Conservation (phyloP, 495 filamentous ascomycete species). For the Cercophora sp. region DNA sequence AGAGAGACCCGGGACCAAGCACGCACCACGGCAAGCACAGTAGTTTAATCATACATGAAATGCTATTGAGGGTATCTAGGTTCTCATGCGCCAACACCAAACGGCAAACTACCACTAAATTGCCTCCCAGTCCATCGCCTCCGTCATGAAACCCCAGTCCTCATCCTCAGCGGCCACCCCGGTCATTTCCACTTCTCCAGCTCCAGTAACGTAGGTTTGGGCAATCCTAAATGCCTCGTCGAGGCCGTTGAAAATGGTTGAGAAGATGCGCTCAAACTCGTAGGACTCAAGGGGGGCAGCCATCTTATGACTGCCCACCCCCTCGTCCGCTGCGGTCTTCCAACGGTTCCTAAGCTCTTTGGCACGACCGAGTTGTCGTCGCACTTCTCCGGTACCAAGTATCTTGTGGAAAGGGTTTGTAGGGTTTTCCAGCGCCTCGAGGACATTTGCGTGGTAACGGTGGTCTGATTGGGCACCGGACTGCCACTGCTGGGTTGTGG, state of each 20-base stretch:
- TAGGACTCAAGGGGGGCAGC: slow-evolving; percentile 47
- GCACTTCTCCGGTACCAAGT: slow-evolving; percentile 46
- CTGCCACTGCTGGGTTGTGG: too few relatives aligned
- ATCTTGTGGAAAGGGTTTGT: slow-evolving; percentile 48
- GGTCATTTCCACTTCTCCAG: slow-evolving; percentile 10
- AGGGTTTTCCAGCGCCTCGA: slow-evolving; percentile 48
- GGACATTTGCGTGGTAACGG: slow-evolving; percentile 61
- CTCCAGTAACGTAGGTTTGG: slow-evolving; percentile 19
- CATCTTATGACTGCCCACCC: slow-evolving; percentile 32
- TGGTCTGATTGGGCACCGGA: slow-evolving; percentile 28
- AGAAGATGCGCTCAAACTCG: slow-evolving; percentile 53
- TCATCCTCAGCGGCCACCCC: slow-evolving; percentile 26
- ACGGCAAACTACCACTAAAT: too few relatives aligned
- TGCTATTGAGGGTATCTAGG: too few relatives aligned
- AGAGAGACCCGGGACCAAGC: too few relatives aligned
- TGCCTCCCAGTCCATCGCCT: slow-evolving; percentile 66
- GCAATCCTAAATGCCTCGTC: slow-evolving; percentile 33
- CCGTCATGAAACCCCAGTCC: slow-evolving; percentile 58
- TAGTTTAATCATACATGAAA: too few relatives aligned
- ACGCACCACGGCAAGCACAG: too few relatives aligned
- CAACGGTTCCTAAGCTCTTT: slow-evolving; percentile 65
- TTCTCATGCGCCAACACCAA: too few relatives aligned
- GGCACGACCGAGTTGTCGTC: slow-evolving; percentile 48
- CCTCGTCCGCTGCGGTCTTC: slow-evolving; percentile 57
- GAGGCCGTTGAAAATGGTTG: slow-evolving; percentile 38